phyloP scores from a whole-genome alignment of 441 rosid genomes.

The Rhodomyrtus psidioides region DNA sequence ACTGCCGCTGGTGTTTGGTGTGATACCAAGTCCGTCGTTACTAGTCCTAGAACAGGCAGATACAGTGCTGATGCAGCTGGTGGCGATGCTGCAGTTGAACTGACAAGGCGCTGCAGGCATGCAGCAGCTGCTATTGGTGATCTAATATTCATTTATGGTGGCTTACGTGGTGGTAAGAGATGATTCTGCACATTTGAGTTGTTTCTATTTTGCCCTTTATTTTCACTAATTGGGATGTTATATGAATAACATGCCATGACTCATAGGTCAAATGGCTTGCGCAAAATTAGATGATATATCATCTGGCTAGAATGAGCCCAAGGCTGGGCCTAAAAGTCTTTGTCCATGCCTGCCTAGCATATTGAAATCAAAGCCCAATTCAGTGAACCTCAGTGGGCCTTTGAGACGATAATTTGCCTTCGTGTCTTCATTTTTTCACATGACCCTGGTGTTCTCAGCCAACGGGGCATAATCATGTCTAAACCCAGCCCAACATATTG shows the following conservation, averaged over 20 bases:
- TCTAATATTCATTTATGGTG: conserved; percentile 94
- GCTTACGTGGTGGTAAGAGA: conserved; percentile 94
- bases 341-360: background rate
- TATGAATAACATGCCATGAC: background rate
- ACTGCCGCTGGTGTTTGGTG: conserved; percentile 99
- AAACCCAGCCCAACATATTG: background rate
- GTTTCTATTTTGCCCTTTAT: background rate
- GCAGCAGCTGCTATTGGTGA: conserved; percentile 99
- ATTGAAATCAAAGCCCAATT: background rate
- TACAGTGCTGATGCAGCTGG: conserved; percentile 98
- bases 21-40: conserved; percentile 95
- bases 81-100: conserved; percentile 97
- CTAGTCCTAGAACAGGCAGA: conserved; percentile 91
- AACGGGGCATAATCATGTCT: background rate
- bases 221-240: background rate
- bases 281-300: background rate
- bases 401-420: background rate
- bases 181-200: background rate
- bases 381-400: background rate
- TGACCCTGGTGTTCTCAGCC: background rate
- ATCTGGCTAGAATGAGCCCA: background rate
- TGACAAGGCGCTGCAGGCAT: conserved; percentile 99
- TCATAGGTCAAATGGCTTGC: background rate
- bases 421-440: background rate
- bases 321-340: background rate